Conservation (phyloP, 345 rosid species). For the Balakata baccata region DNA sequence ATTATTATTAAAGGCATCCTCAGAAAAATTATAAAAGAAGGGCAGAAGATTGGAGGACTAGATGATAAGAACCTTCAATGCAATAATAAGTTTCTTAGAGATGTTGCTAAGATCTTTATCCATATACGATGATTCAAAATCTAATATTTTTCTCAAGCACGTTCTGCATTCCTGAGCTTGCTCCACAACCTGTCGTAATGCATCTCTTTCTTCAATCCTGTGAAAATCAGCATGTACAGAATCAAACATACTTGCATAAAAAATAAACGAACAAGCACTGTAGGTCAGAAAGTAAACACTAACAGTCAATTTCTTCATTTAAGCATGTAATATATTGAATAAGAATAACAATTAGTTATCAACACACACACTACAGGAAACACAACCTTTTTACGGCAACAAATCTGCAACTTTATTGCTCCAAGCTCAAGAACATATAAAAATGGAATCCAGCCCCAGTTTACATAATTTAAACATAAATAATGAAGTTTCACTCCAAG, state of each 20-base stretch:
- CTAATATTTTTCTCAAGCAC: conserved; percentile 41
- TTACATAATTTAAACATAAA: neutral
- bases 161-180: conserved; percentile 41
- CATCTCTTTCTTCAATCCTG: conserved; percentile 56
- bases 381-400: neutral
- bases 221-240: conserved; percentile 12
- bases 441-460: neutral
- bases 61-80: conserved; percentile 53
- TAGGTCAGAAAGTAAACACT: neutral
- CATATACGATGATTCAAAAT: conserved; percentile 36
- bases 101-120: conserved; percentile 37
- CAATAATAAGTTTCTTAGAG: conserved; percentile 42
- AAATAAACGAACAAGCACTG: neutral
- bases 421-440: too few relatives aligned
- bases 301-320: neutral
- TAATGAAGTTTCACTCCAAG: neutral
- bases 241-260: neutral
- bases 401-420: neutral
- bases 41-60: neutral
- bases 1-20: neutral
- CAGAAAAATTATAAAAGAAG: neutral
- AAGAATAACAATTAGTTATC: neutral
- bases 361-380: neutral
- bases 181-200: conserved; percentile 44
- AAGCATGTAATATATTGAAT: neutral